Evolutionary conservation across 805 yeast species (phyloP).

Genomic region (Candida broadrunensis): DNA sequence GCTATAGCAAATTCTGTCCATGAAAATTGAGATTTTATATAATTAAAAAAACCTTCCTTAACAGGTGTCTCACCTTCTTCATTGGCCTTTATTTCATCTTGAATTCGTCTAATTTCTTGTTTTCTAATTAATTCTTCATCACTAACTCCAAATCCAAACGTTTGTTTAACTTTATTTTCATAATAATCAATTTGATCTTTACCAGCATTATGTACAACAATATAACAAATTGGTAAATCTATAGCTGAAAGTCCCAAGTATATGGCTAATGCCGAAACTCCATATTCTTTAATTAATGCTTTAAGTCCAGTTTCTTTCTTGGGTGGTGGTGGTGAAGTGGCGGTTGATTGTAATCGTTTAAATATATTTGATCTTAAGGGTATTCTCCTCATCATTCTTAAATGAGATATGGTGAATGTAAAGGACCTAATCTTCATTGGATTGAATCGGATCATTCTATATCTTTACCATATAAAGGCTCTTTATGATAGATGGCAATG

Average conservation of each 20-base stretch:
- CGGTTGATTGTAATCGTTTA: conserved; percentile 17
- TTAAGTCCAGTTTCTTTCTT: conserved; percentile 48
- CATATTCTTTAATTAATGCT: conserved; percentile 78
- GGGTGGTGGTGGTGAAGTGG: conserved; percentile 5
- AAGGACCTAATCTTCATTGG: conserved; percentile 1
- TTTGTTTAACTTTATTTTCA: conserved; percentile 57
- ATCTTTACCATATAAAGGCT: too few relatives aligned
- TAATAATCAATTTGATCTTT: conserved; percentile 72
- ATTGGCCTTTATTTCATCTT: conserved; percentile 21
- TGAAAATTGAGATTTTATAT: conserved; percentile 37
- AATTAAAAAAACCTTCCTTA: conserved; percentile 8
- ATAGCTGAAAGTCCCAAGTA: conserved; percentile 69
- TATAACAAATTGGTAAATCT: conserved; percentile 81
- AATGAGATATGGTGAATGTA: neutral
- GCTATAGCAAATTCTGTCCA: conserved; percentile 88
- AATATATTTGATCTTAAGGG: conserved; percentile 3
- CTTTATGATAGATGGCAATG: too few relatives aligned
- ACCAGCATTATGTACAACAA: conserved; percentile 83
- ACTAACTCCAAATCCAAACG: conserved; percentile 58
- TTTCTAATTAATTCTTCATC: conserved; percentile 38
- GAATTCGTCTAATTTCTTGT: conserved; percentile 32
- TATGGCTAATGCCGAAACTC: conserved; percentile 86
- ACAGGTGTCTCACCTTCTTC: conserved; percentile 10
- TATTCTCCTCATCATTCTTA: neutral
- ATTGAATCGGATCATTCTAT: conserved; percentile 5